Base-by-base conservation (phyloP, 805 yeast species). In the Candida schatavii region DNA sequence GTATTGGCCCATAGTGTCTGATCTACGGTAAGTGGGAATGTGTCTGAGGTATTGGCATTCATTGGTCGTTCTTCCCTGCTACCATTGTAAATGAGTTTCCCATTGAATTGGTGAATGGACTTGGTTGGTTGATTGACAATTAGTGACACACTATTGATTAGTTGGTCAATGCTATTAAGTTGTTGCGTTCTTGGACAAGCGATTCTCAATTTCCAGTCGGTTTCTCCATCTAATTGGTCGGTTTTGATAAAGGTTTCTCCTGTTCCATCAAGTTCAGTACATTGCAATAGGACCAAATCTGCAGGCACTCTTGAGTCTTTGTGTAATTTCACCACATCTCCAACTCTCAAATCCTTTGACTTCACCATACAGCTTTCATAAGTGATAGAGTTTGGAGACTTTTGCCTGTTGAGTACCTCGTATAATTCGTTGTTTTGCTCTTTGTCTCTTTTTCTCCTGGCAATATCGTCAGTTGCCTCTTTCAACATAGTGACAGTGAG, bases 1-100 rank as follows among this genome's bases (percentile, higher is more conserved):
- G 99, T 93, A 59, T 93, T 93, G 11, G 98, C 97, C 99, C 99
- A 93, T 59, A 95, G 63, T 0, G 99, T 88, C 56, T 91, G 90
- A 61, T 93, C 99, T 7, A 93, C 81, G 3, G 84, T 74, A 11
- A 93, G 67, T 3, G 93, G 86, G 18, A 75, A 68, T 1, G 81
- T 72, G 11, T 23, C 27, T 7, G 10, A 7, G 7, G 27, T 7
- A 11, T 11, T 23, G 11, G 27, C 27, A 23, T 23, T 23, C 11
- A 23, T 23, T 11, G 10, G 10, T 23, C 7, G 11, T 23, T 23
- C 27, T 7, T 11, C 11, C 25, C 43, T 31, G 10, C 41, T 35
- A 15, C 49, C 42, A 2, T 54, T 45, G 59, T 74, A 72, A 2
- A 80, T 69, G 18, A 90, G 58, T 48, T 81, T 84, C 9, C 99